Evolutionary conservation across 1,284 basidiomycete species (phyloP).

Genomic region (Cutaneotrichosporon curvatum): DNA sequence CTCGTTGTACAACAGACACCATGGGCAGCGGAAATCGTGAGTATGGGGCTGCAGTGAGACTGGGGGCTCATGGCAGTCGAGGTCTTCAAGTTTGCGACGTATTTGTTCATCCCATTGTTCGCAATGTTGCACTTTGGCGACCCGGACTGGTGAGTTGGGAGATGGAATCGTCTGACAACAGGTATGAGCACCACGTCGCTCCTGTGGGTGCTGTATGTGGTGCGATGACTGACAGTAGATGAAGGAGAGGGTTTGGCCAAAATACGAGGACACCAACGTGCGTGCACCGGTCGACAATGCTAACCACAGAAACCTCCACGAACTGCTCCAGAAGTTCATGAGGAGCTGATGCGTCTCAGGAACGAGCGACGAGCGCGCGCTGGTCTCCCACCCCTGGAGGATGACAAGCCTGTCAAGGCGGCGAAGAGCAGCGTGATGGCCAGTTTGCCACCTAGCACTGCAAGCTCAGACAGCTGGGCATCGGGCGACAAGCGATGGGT

Average conservation of each 20-base stretch:
- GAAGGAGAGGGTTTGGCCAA: constrained; percentile 39
- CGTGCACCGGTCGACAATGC: constrained; percentile 8
- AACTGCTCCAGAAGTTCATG: constrained; percentile 26
- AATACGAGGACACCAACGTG: constrained; percentile 41
- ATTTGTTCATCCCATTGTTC: constrained; percentile 78
- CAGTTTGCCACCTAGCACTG: background rate
- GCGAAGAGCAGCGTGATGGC: constrained; percentile 1
- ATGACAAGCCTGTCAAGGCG: background rate
- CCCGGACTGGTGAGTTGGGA: constrained; percentile 62
- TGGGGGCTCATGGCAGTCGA: constrained; percentile 51
- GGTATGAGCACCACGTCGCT: constrained; percentile 21
- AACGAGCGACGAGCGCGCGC: constrained; percentile 19
- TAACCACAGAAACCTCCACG: constrained; percentile 32
- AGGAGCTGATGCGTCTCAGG: constrained; percentile 30
- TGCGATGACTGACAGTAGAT: constrained; percentile 18
- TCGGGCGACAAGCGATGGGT: constrained; percentile 18
- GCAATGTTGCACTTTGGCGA: constrained; percentile 83
- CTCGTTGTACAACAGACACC: background rate
- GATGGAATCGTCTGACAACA: constrained; percentile 7
- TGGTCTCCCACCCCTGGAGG: background rate
- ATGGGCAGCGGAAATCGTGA: constrained; percentile 18
- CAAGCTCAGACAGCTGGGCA: constrained; percentile 13
- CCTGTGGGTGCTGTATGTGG: constrained; percentile 9
- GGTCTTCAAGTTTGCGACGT: constrained; percentile 79
- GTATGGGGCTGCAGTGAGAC: background rate